Percentiles rank a stretch among this genome's conserved stretches.
Evolutionary conservation across 1,139 yeast species (phyloP).

Genomic region (Taphrina confusa): DNA sequence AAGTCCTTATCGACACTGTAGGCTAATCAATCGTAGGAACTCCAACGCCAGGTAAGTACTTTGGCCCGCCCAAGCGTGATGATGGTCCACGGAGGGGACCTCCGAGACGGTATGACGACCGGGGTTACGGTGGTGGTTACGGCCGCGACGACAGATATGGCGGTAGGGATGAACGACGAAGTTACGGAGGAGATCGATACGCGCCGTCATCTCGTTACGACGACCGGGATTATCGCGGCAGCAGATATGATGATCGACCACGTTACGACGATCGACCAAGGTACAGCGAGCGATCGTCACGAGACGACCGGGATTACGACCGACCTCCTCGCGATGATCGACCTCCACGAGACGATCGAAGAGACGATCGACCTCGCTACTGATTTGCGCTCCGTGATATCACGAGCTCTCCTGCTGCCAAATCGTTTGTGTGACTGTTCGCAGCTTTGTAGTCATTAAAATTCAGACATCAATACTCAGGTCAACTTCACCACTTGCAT

Average conservation of each 20-base stretch:
- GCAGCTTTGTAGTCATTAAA: not conserved
- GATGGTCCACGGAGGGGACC: constrained; percentile 35
- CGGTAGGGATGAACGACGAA: constrained; percentile 44
- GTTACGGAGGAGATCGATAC: constrained; percentile 36
- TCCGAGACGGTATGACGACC: constrained; percentile 43
- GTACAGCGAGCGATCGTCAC: constrained; percentile 14
- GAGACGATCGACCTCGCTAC: constrained; percentile 29
- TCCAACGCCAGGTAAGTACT: constrained; percentile 51
- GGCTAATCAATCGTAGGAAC: constrained; percentile 40
- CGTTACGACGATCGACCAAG: constrained; percentile 32
- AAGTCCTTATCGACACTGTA: too few species aligned
- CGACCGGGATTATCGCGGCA: constrained; percentile 13
- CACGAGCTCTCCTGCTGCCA: not conserved
- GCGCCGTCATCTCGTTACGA: constrained; percentile 20
- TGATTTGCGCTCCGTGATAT: not conserved
- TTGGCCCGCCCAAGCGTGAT: constrained; percentile 47
- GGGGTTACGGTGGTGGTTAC: constrained; percentile 42
- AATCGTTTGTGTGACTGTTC: not conserved
- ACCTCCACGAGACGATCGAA: constrained; percentile 15
- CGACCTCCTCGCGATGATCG: constrained; percentile 27
- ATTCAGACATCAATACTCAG: not conserved
- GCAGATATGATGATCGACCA: constrained; percentile 33
- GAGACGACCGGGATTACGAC: constrained; percentile 28
- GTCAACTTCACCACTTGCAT: not conserved
- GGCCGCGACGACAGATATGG: constrained; percentile 42